Evolutionary conservation across 2,329 filamentous ascomycete species (phyloP).

Genomic region (Cladosporium sp.): DNA sequence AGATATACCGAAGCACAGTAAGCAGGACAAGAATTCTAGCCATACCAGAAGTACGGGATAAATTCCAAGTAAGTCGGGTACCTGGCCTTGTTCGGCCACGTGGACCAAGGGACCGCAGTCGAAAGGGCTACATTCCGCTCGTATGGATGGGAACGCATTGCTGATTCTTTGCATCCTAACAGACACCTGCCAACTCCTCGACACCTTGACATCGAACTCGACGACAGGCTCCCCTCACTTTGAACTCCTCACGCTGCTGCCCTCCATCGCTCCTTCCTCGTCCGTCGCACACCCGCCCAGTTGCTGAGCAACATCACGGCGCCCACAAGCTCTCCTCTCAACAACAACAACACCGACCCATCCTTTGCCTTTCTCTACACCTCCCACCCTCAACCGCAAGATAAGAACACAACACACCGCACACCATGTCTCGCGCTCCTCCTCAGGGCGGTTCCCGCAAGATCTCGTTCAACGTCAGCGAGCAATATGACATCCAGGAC

Average conservation of each 20-base stretch:
- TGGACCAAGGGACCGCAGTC: slow-evolving; percentile 2
- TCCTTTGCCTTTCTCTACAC: neutral
- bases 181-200: neutral
- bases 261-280: slow-evolving; percentile 10
- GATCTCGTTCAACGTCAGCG: slow-evolving; percentile 99
- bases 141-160: slow-evolving; percentile 2
- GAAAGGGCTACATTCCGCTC: slow-evolving; percentile 4
- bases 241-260: neutral
- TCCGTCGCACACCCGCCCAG: slow-evolving; percentile 2
- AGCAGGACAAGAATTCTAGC: too few species aligned
- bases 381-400: neutral
- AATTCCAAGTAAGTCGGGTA: too few species aligned
- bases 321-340: neutral
- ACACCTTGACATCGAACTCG: neutral
- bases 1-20: neutral
- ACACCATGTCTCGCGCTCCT: slow-evolving; percentile 21
- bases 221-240: slow-evolving; percentile 1
- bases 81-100: neutral
- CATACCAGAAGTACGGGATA: too few species aligned
- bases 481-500: slow-evolving; percentile 99
- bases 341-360: neutral
- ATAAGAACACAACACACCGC: slow-evolving; percentile 4
- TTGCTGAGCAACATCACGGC: slow-evolving; percentile 9
- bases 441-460: slow-evolving; percentile 62
- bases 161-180: neutral